Evolutionary conservation across 164 flowering plant genomes (phyloP).

Genomic region (Brasenia schreberi): DNA sequence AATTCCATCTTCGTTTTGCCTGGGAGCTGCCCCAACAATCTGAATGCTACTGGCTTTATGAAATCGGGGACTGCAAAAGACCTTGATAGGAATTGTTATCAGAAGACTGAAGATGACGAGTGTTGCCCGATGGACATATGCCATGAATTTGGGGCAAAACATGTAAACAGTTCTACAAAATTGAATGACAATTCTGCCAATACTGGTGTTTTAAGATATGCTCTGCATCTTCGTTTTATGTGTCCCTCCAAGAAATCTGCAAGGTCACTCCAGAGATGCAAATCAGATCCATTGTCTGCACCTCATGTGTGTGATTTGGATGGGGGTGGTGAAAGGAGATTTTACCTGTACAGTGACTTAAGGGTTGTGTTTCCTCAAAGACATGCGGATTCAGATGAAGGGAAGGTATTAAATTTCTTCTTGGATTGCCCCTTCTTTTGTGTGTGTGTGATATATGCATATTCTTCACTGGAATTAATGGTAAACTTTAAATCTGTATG

Average conservation of each 20-base stretch:
- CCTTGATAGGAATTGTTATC: conserved; percentile 4
- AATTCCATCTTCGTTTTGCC: conserved; percentile 3
- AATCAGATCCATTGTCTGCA: conserved; percentile 45
- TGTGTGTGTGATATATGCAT: not conserved
- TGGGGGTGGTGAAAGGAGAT: conserved; percentile 44
- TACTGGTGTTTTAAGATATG: conserved; percentile 78
- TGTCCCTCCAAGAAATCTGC: conserved; percentile 54
- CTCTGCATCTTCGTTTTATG: conserved; percentile 79
- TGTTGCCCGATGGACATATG: conserved; percentile 11
- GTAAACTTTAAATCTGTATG: no score
- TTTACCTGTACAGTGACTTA: conserved; percentile 78
- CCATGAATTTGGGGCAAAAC: conserved; percentile 21
- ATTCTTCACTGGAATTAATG: not conserved
- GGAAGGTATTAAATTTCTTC: conserved; percentile 51
- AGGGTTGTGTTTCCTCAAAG: conserved; percentile 94
- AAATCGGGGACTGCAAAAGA: conserved; percentile 3
- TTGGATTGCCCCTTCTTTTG: not conserved
- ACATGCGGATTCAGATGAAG: conserved; percentile 89
- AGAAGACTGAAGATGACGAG: conserved; percentile 11
- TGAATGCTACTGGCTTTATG: conserved; percentile 3
- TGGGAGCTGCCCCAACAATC: conserved; percentile 5
- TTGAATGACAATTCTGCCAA: conserved; percentile 32
- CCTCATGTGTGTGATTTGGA: conserved; percentile 20
- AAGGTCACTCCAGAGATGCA: conserved; percentile 45
- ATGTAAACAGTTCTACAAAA: conserved; percentile 28